Conservation (phyloP, 768 basidiomycete genomes). For the Lanmaoa pseudosensibilis region DNA sequence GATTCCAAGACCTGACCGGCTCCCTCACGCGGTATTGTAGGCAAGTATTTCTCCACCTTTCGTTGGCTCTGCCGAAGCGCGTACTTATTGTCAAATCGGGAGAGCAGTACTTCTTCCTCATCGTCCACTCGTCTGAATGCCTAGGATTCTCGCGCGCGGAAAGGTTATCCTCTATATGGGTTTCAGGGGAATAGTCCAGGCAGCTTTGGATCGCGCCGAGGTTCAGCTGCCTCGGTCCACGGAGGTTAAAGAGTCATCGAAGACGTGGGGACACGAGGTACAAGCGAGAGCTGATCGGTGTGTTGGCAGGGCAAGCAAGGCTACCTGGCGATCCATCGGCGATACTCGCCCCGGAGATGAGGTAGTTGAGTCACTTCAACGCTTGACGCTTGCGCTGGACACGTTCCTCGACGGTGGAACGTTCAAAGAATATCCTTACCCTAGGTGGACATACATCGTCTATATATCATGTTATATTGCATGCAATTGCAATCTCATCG, state of each 20-base stretch:
- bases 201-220: conserved; percentile 22
- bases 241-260: conserved; percentile 32
- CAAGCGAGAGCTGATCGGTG: conserved; percentile 18
- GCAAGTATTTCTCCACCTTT: conserved; percentile 17
- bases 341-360: no score
- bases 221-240: conserved; percentile 28
- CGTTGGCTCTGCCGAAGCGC: conserved; percentile 6
- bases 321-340: conserved; percentile 19
- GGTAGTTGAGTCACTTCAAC: no score
- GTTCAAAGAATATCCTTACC: no score
- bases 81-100: conserved; percentile 27
- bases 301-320: conserved; percentile 23
- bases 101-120: conserved; percentile 24
- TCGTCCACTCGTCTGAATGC: conserved; percentile 25
- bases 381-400: no score
- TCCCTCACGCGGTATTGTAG: conserved; percentile 10
- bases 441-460: no score
- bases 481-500: no score
- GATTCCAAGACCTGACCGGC: neutral
- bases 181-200: conserved; percentile 26
- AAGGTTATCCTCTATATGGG: neutral
- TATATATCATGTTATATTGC: no score
- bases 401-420: no score
- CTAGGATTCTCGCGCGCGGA: conserved; percentile 9
- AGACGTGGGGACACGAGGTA: conserved; percentile 28